Evolutionary conservation across 2,329 filamentous ascomycete genomes (phyloP).

Genomic region (Arthroderma sp.): DNA sequence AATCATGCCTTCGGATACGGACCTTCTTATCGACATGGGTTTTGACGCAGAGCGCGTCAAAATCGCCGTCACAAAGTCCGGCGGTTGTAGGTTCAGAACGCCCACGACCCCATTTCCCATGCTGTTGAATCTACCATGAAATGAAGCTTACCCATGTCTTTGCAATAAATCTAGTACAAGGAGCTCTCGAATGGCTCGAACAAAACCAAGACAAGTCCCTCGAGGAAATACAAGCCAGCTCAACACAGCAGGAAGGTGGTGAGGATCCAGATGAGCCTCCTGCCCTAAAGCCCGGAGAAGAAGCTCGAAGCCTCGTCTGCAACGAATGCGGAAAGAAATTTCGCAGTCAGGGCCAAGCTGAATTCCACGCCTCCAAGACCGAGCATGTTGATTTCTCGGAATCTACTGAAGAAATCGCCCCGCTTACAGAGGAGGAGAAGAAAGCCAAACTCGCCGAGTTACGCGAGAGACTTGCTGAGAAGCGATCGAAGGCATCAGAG

Average conservation of each 20-base stretch:
- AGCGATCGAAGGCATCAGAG: conserved; percentile 8
- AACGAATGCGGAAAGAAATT: conserved; percentile 93
- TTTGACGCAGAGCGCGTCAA: conserved; percentile 75
- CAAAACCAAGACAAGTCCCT: conserved; percentile 76
- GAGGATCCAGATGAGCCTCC: conserved; percentile 46
- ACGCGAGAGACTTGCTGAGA: conserved; percentile 10
- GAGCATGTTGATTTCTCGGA: conserved; percentile 86
- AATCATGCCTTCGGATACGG: conserved; percentile 39
- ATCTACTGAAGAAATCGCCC: conserved; percentile 81
- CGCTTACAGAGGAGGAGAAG: conserved; percentile 86
- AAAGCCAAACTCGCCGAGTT: conserved; percentile 47
- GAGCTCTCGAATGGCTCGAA: conserved; percentile 88
- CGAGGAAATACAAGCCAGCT: conserved; percentile 15
- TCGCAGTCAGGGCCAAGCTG: conserved; percentile 63
- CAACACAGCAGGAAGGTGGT: conserved; percentile 32
- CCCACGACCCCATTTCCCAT: no score
- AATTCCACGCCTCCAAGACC: conserved; percentile 85
- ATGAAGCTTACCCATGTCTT: neutral
- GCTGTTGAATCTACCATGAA: neutral
- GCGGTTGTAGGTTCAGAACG: conserved; percentile 50
- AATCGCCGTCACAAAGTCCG: conserved; percentile 70
- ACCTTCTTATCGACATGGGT: conserved; percentile 52
- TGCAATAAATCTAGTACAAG: conserved; percentile 49
- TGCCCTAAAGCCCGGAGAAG: conserved; percentile 55
- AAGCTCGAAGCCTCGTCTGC: conserved; percentile 73